These are phyloP conservation scores for Clonostachys byssicola DNA, from an alignment of 2,329 filamentous ascomycete species.

Conservation along the genomic window DNA sequence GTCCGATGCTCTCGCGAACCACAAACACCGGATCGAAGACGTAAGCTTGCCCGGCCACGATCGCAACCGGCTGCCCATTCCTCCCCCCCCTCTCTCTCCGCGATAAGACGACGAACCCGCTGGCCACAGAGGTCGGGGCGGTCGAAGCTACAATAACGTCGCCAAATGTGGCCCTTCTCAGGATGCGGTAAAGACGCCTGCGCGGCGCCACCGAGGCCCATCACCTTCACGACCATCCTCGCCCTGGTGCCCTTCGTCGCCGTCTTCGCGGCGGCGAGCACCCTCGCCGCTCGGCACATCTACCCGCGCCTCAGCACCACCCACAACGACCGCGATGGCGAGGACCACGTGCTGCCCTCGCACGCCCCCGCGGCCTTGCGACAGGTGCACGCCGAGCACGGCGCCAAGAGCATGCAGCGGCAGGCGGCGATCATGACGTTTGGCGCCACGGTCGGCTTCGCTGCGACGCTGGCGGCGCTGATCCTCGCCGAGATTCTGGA, in stretches of 20 bases:
- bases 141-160: neutral
- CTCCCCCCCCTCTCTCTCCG: neutral
- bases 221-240: slow-evolving; percentile 41
- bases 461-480: slow-evolving; percentile 73
- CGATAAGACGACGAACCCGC: neutral
- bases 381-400: slow-evolving; percentile 55
- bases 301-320: slow-evolving; percentile 67
- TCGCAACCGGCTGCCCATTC: neutral
- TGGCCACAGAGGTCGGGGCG: too few relatives aligned
- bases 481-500: slow-evolving; percentile 83
- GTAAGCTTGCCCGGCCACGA: neutral
- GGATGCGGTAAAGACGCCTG: slow-evolving; percentile 55
- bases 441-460: slow-evolving; percentile 71
- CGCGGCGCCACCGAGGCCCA: slow-evolving; percentile 33
- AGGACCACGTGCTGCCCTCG: slow-evolving; percentile 58
- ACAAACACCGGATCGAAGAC: too few relatives aligned
- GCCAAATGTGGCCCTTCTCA: slow-evolving; percentile 32
- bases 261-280: slow-evolving; percentile 61
- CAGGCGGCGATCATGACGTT: slow-evolving; percentile 62
- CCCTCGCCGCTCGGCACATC: slow-evolving; percentile 62
- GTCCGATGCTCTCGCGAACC: too few relatives aligned
- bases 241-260: slow-evolving; percentile 67
- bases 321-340: slow-evolving; percentile 42
- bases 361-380: slow-evolving; percentile 57
- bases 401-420: slow-evolving; percentile 43